phyloP scores from a whole-genome alignment of 2,329 filamentous ascomycete genomes.

The Fusarium decemcellulare region DNA sequence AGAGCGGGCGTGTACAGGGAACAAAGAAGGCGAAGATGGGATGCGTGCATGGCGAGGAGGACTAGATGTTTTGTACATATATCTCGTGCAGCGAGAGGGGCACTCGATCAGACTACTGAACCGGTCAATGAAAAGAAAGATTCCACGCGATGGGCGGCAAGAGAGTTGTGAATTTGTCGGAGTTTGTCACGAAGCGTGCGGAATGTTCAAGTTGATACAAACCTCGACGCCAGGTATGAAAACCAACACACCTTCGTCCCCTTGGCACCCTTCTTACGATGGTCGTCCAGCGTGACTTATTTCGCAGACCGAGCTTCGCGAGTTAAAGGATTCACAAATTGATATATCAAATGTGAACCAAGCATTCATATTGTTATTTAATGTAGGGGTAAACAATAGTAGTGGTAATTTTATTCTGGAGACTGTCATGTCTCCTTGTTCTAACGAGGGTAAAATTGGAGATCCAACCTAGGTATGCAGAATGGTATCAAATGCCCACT shows the following conservation, averaged over 20 bases:
- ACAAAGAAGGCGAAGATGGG: constrained; percentile 19
- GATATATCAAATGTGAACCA: not conserved
- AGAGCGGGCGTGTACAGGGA: constrained; percentile 45
- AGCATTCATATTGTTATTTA: constrained; percentile 21
- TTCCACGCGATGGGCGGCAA: not conserved
- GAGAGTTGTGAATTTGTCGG: not conserved
- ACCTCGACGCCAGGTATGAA: not conserved
- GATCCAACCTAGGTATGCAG: constrained; percentile 33
- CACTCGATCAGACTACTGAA: constrained; percentile 37
- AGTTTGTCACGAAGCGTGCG: not conserved
- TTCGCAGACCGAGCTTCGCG: not conserved
- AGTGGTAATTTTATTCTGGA: constrained; percentile 25
- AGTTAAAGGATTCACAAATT: not conserved
- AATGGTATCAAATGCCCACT: constrained; percentile 47
- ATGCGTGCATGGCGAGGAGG: constrained; percentile 23
- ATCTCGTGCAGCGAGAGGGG: constrained; percentile 32
- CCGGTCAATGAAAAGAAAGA: constrained; percentile 39
- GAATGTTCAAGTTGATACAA: no score
- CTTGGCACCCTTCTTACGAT: not conserved
- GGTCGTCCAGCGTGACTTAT: not conserved
- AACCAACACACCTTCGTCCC: not conserved
- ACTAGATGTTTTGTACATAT: constrained; percentile 45
- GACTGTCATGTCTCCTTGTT: constrained; percentile 32
- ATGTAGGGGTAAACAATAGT: constrained; percentile 20
- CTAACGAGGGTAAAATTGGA: constrained; percentile 37